A percentile compares a stretch with the other conserved stretches of the same genome.
phyloP scores from a whole-genome alignment of 169 alveolate genomes.

The Plasmodium gonderi region DNA sequence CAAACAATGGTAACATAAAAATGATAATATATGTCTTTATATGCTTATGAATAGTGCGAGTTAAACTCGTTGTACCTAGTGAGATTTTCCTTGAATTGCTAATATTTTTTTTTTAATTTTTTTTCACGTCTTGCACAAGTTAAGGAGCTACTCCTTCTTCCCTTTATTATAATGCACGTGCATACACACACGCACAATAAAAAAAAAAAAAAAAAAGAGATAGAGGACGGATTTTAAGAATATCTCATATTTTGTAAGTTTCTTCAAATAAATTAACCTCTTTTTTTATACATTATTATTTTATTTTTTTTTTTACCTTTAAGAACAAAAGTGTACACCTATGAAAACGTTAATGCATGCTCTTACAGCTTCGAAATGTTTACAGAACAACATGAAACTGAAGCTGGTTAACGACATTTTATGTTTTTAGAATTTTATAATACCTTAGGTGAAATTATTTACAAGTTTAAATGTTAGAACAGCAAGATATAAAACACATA shows the following conservation, averaged over 20 bases:
- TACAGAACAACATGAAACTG: too few species aligned
- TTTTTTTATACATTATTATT: too few species aligned
- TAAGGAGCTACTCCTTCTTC: not conserved
- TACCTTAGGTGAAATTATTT: not conserved
- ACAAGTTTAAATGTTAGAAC: not conserved
- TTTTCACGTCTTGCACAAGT: not conserved
- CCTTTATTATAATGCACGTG: not conserved
- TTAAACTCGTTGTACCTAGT: conserved; percentile 18
- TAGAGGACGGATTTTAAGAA: not conserved
- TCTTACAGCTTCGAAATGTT: too few species aligned
- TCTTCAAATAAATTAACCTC: not conserved
- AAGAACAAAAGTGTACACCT: not conserved
- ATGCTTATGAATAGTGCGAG: not conserved
- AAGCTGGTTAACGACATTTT: too few species aligned
- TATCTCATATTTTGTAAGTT: not conserved
- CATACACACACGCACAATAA: not conserved
- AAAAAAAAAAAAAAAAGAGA: not conserved
- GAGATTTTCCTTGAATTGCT: not conserved
- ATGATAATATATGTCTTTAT: not conserved
- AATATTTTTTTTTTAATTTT: not conserved
- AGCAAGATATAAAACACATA: not conserved
- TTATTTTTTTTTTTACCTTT: not conserved
- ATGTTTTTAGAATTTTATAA: not conserved
- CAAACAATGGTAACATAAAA: not conserved
- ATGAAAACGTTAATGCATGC: not conserved